phyloP scores from a whole-genome alignment of 768 basidiomycete genomes.

The Trametes coccinea region DNA sequence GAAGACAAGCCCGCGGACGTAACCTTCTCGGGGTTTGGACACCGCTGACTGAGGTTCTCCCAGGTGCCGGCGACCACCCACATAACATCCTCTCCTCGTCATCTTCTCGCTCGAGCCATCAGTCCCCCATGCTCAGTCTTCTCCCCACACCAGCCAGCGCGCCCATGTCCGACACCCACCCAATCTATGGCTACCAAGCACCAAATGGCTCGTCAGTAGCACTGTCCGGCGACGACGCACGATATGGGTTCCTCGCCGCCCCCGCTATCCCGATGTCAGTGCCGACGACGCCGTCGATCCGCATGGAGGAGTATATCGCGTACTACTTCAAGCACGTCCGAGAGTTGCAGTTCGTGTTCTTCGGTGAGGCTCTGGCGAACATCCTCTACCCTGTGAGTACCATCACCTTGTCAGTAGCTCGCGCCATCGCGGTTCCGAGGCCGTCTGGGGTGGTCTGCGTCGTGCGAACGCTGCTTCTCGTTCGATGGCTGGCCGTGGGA shows the following conservation, averaged over 20 bases:
- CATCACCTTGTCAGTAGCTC: background rate
- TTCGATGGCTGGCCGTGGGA: background rate
- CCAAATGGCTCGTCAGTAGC: constrained; percentile 6
- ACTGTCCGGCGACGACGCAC: constrained; percentile 15
- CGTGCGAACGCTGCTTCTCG: background rate
- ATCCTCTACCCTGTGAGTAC: constrained; percentile 63
- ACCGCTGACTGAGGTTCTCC: constrained; percentile 12
- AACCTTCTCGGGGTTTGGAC: constrained; percentile 16
- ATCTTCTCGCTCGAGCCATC: constrained; percentile 30
- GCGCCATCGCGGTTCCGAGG: background rate
- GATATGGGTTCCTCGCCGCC: constrained; percentile 6
- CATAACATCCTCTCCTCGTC: constrained; percentile 16
- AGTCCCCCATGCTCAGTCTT: constrained; percentile 36
- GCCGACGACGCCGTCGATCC: constrained; percentile 42
- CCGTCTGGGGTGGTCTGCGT: background rate
- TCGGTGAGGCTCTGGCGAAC: constrained; percentile 60
- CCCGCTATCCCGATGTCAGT: constrained; percentile 31
- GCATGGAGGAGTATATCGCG: constrained; percentile 58
- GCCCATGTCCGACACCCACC: constrained; percentile 6
- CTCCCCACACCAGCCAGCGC: constrained; percentile 31
- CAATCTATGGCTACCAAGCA: constrained; percentile 16
- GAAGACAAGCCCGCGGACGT: constrained; percentile 13
- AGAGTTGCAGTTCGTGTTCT: constrained; percentile 65
- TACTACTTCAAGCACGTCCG: constrained; percentile 79
- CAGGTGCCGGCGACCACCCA: constrained; percentile 15